Percentiles rank a stretch among this genome's conserved stretches.
Conservation (phyloP, 805 yeast genomes). For the Metschnikowia sp. region DNA sequence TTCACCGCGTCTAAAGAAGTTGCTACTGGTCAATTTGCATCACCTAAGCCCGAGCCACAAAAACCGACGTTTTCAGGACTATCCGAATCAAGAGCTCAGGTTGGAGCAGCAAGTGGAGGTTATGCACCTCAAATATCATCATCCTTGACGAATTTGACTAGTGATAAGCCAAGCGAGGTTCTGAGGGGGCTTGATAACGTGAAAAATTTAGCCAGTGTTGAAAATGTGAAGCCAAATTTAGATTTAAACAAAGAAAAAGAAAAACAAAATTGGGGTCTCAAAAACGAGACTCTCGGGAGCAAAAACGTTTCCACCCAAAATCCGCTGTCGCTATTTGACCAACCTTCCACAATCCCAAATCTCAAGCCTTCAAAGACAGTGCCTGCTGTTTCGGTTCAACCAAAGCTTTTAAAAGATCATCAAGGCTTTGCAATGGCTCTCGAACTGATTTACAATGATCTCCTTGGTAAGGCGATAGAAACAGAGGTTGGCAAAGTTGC, state of each 20-base stretch:
- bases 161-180: not conserved
- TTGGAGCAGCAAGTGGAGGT: too few species aligned
- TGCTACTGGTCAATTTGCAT: not conserved
- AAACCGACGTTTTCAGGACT: not conserved
- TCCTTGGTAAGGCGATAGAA: conserved; percentile 22
- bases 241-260: conserved; percentile 1
- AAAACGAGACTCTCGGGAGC: conserved; percentile 7
- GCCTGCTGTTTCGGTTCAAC: not conserved
- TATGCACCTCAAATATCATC: not conserved
- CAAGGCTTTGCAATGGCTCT: conserved; percentile 29
- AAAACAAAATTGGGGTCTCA: conserved; percentile 1
- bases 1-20: not conserved
- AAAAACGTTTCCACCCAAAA: conserved; percentile 5
- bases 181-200: not conserved
- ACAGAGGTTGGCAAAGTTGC: conserved; percentile 25
- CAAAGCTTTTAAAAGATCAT: conserved; percentile 16
- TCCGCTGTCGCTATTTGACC: too few species aligned
- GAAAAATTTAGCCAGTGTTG: too few species aligned
- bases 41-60: not conserved
- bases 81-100: too few species aligned
- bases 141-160: not conserved
- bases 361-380: not conserved
- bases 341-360: too few species aligned
- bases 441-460: conserved; percentile 16
- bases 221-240: not conserved